Conservation (phyloP, 2,329 filamentous ascomycete species). For the Pezicula radicicola region DNA sequence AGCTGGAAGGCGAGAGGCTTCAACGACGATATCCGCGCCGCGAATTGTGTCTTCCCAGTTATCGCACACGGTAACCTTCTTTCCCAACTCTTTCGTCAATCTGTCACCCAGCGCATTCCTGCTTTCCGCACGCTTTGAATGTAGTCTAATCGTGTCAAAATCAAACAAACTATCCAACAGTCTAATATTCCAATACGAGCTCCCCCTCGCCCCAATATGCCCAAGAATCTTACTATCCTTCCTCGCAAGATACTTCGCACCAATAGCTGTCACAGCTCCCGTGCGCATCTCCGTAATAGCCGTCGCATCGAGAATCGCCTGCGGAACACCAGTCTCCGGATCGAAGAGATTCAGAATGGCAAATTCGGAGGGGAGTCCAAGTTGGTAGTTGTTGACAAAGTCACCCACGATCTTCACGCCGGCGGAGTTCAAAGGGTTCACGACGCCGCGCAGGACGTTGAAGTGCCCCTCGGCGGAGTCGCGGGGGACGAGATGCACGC, state of each 20-base stretch:
- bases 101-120: not conserved
- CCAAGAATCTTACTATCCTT: not conserved
- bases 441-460: not conserved
- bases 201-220: not conserved
- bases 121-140: slow-evolving; percentile 1
- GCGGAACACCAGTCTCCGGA: not conserved
- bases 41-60: slow-evolving; percentile 2
- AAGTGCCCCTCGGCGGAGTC: not conserved
- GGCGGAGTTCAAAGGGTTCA: not conserved
- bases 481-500: not conserved
- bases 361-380: not conserved
- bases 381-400: slow-evolving; percentile 2
- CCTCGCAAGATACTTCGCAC: slow-evolving; percentile 1
- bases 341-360: slow-evolving; percentile 1
- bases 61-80: not conserved
- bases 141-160: not conserved
- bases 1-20: not conserved
- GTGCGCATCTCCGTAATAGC: slow-evolving; percentile 1
- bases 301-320: not conserved
- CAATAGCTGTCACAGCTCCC: not conserved
- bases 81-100: not conserved
- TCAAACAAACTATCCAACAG: not conserved
- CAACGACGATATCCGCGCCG: slow-evolving; percentile 1
- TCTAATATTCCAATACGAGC: slow-evolving; percentile 1
- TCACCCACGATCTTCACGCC: slow-evolving; percentile 1